These are phyloP conservation scores for Colletotrichum higginsianum DNA, from an alignment of 2,329 filamentous ascomycete genomes.

Conservation along the genomic window DNA sequence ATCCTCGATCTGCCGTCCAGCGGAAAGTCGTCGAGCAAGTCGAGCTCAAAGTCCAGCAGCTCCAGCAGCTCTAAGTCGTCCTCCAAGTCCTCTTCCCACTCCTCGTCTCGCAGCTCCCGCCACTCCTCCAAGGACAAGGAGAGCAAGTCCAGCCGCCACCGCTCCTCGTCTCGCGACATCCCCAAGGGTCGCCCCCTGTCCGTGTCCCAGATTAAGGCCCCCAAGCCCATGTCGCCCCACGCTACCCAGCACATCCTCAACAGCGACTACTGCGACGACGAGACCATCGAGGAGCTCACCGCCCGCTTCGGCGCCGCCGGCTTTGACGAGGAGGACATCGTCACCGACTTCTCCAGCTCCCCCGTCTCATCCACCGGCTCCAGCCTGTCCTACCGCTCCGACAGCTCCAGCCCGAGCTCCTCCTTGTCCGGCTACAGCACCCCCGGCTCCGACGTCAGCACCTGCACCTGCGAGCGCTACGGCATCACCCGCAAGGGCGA, in stretches of 20 bases:
- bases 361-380: constrained; percentile 79
- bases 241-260: constrained; percentile 90
- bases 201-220: constrained; percentile 89
- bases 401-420: constrained; percentile 81
- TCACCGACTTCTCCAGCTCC: constrained; percentile 69
- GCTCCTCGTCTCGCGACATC: constrained; percentile 73
- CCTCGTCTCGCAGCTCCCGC: constrained; percentile 57
- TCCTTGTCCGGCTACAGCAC: constrained; percentile 85
- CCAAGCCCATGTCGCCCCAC: constrained; percentile 90
- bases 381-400: constrained; percentile 79
- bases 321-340: constrained; percentile 71
- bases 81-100: constrained; percentile 63
- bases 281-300: constrained; percentile 84
- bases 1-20: constrained; percentile 88
- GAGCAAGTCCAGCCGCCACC: constrained; percentile 64
- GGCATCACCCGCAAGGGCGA: constrained; percentile 95
- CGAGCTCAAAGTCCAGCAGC: constrained; percentile 46
- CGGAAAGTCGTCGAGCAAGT: constrained; percentile 55
- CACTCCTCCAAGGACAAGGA: constrained; percentile 54
- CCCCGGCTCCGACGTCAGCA: constrained; percentile 80
- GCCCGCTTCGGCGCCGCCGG: constrained; percentile 77
- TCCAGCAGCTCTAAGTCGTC: constrained; percentile 61
- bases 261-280: constrained; percentile 80
- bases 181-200: constrained; percentile 92
- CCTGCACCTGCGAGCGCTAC: constrained; percentile 95